Conservation (phyloP, 768 basidiomycete species). For the Termitomyces sp. region DNA sequence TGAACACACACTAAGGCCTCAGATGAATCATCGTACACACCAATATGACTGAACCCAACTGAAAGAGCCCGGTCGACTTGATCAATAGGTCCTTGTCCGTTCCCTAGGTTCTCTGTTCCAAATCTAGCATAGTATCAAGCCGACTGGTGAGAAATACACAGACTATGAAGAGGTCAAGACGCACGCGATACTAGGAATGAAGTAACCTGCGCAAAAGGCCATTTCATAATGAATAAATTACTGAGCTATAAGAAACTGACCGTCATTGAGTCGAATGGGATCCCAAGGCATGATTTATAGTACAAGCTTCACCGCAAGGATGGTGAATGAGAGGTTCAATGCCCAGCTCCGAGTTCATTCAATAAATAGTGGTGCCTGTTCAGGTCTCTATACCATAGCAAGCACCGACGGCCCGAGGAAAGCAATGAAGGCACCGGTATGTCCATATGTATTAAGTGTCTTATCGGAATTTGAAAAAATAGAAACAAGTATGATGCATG, state of each 20-base stretch:
- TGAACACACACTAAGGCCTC: background rate
- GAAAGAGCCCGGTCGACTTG: constrained; percentile 61
- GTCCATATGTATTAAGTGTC: background rate
- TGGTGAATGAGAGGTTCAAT: background rate
- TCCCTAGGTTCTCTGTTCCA: constrained; percentile 65
- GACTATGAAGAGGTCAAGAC: background rate
- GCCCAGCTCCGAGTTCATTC: too few relatives aligned
- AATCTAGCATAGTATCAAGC: constrained; percentile 32
- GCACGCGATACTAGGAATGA: constrained; percentile 40
- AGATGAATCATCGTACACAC: constrained; percentile 27
- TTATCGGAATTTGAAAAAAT: background rate
- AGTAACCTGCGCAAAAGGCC: constrained; percentile 29
- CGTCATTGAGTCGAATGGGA: constrained; percentile 55
- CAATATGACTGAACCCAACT: constrained; percentile 60
- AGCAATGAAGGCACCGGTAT: too few relatives aligned
- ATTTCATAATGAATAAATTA: background rate
- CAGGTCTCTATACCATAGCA: too few relatives aligned
- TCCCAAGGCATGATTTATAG: constrained; percentile 59
- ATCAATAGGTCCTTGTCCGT: constrained; percentile 47
- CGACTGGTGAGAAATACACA: background rate
- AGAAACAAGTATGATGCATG: too few relatives aligned
- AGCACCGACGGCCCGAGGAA: too few relatives aligned
- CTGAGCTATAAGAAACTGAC: constrained; percentile 20
- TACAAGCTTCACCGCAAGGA: background rate
- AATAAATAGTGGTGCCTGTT: too few relatives aligned